Conservation (phyloP, 129 eudicot species). For the Chrysanthemum makinoi region DNA sequence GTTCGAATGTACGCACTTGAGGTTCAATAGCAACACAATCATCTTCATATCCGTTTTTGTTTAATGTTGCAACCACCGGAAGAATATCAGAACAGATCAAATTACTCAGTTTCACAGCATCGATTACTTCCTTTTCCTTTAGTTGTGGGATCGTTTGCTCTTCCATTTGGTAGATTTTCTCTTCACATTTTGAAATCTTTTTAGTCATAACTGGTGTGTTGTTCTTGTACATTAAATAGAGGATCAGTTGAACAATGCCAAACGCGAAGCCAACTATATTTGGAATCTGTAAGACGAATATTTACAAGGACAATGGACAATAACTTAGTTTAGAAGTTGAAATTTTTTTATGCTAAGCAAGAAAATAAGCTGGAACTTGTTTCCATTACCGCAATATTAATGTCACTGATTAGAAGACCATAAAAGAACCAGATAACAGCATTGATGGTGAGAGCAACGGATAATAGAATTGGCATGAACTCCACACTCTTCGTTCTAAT, state of each 20-base stretch:
- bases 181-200: not conserved
- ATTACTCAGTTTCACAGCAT: constrained; percentile 16
- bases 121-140: constrained; percentile 6
- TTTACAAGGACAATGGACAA: not conserved
- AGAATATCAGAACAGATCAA: constrained; percentile 13
- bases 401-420: constrained; percentile 24
- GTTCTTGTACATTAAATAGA: constrained; percentile 30
- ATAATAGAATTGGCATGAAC: constrained; percentile 30
- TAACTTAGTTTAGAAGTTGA: not conserved
- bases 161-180: constrained; percentile 12
- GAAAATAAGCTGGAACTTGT: not conserved
- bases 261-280: constrained; percentile 32
- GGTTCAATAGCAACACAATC: constrained; percentile 14
- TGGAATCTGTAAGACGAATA: constrained; percentile 25
- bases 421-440: constrained; percentile 27
- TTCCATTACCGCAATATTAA: constrained; percentile 30
- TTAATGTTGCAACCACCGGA: constrained; percentile 9
- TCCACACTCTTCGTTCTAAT: constrained; percentile 35
- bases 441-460: constrained; percentile 26
- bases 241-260: constrained; percentile 28
- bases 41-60: not conserved
- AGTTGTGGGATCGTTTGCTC: constrained; percentile 17
- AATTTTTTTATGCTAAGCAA: not conserved
- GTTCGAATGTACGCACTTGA: not conserved
- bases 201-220: constrained; percentile 6